Evolutionary conservation across 352 stramenopile genomes (phyloP).

Genomic region (Phytopythium oedochilum): DNA sequence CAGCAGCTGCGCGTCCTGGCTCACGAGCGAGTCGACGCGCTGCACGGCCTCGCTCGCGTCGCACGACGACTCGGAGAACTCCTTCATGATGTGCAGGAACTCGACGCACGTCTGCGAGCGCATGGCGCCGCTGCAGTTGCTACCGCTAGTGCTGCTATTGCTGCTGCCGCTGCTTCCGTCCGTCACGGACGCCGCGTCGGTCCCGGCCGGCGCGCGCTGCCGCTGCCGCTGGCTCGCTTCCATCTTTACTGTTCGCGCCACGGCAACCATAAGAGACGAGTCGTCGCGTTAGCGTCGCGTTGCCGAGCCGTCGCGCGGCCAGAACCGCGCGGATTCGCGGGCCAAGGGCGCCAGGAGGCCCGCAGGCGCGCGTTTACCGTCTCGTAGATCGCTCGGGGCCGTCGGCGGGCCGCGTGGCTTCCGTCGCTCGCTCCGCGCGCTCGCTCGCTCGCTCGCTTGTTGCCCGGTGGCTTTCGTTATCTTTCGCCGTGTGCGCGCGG

Average conservation of each 20-base stretch:
- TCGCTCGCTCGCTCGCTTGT: not conserved
- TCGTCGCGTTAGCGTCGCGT: no score
- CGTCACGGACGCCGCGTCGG: not conserved
- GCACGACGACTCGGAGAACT: slow-evolving; percentile 65
- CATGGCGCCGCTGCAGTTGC: no score
- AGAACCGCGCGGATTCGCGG: not conserved
- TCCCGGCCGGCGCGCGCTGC: slow-evolving; percentile 7
- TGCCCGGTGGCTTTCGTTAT: slow-evolving; percentile 5
- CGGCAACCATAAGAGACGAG: no score
- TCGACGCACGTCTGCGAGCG: slow-evolving; percentile 52
- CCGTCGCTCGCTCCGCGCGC: no score
- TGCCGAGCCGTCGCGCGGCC: not conserved
- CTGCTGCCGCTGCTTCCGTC: no score
- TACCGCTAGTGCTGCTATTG: no score
- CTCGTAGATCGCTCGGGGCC: slow-evolving; percentile 2
- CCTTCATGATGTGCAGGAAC: slow-evolving; percentile 75
- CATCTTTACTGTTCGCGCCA: not conserved
- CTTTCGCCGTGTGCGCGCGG: slow-evolving; percentile 2
- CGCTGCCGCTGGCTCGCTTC: slow-evolving; percentile 4
- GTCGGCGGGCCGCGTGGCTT: not conserved
- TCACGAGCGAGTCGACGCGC: slow-evolving; percentile 60
- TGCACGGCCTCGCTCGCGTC: slow-evolving; percentile 56
- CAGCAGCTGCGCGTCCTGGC: slow-evolving; percentile 52
- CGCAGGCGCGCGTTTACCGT: not conserved
- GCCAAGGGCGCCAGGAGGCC: no score